These are phyloP conservation scores for Globisporangium takayamanum DNA, from an alignment of 352 stramenopile genomes.

Conservation along the genomic window DNA sequence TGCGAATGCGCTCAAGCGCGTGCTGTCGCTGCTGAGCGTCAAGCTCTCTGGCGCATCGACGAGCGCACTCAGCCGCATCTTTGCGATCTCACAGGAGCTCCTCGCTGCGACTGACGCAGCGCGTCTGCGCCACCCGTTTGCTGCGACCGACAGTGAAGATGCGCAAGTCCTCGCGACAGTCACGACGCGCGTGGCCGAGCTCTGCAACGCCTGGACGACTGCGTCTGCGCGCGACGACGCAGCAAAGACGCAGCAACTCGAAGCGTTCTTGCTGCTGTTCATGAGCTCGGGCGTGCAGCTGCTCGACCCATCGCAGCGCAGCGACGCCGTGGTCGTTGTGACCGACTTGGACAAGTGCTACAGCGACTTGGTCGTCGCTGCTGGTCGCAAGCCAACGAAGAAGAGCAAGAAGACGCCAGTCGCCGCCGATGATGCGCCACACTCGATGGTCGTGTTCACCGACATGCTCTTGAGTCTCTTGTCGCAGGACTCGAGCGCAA, in stretches of 20 bases:
- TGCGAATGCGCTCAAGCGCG: conserved; percentile 44
- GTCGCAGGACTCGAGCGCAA: conserved; percentile 72
- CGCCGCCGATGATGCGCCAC: conserved; percentile 13
- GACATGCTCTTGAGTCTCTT: conserved; percentile 81
- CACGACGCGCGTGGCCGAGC: conserved; percentile 23
- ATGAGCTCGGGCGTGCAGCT: conserved; percentile 73
- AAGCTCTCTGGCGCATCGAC: conserved; percentile 33
- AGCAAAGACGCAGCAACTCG: conserved; percentile 30
- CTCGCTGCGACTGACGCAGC: conserved; percentile 16
- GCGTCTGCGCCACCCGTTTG: conserved; percentile 35
- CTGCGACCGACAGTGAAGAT: conserved; percentile 18
- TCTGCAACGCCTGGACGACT: conserved; percentile 20
- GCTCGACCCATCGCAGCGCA: conserved; percentile 55
- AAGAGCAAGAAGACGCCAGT: conserved; percentile 24
- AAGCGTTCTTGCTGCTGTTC: conserved; percentile 69
- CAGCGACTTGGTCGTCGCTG: conserved; percentile 38
- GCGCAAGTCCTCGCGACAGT: conserved; percentile 28
- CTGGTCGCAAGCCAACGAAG: conserved; percentile 24
- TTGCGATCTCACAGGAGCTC: conserved; percentile 30
- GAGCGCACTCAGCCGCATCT: conserved; percentile 49
- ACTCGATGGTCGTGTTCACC: conserved; percentile 66
- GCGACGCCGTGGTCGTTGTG: conserved; percentile 45
- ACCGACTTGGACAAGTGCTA: conserved; percentile 72
- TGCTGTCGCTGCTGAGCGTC: conserved; percentile 57
- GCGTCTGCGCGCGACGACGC: conserved; percentile 8